A percentile compares a stretch with the other conserved stretches of the same genome.
Conservation (phyloP, 2,329 filamentous ascomycete genomes). For the Diaporthe sp. region DNA sequence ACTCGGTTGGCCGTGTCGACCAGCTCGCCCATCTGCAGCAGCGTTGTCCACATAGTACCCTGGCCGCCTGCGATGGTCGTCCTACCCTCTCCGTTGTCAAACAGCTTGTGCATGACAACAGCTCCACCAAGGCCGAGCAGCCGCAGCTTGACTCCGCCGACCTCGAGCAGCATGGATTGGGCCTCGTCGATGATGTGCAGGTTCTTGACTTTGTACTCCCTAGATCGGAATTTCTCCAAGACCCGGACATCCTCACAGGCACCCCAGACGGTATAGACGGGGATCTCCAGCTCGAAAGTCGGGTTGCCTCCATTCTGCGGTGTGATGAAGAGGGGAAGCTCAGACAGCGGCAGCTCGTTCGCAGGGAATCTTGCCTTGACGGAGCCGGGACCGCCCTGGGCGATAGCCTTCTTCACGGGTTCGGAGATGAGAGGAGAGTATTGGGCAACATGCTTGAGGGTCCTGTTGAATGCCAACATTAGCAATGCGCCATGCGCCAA, state of each 20-base stretch:
- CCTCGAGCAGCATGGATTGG: slow-evolving; percentile 92
- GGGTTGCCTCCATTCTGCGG: slow-evolving; percentile 65
- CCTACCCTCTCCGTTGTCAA: slow-evolving; percentile 97
- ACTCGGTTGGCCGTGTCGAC: slow-evolving; percentile 98
- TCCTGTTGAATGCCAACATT: slow-evolving; percentile 67
- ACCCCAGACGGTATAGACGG: slow-evolving; percentile 99
- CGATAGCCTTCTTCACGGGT: slow-evolving; percentile 76
- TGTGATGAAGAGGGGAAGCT: slow-evolving; percentile 85
- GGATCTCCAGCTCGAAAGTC: slow-evolving; percentile 91
- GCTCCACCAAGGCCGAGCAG: slow-evolving; percentile 94
- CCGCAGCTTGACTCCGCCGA: slow-evolving; percentile 95
- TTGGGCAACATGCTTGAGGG: slow-evolving; percentile 97
- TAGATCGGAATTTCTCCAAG: slow-evolving; percentile 95
- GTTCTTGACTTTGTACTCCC: slow-evolving; percentile 97
- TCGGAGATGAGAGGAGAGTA: slow-evolving; percentile 96
- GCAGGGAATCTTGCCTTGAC: slow-evolving; percentile 89
- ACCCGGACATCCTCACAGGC: slow-evolving; percentile 98
- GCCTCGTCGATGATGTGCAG: slow-evolving; percentile 99
- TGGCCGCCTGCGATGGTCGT: slow-evolving; percentile 98
- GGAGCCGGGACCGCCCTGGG: slow-evolving; percentile 76
- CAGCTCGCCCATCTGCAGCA: slow-evolving; percentile 97
- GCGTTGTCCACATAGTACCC: slow-evolving; percentile 99
- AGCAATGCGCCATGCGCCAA: slow-evolving; percentile 35
- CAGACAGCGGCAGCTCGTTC: slow-evolving; percentile 89
- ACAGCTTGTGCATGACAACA: slow-evolving; percentile 99